Percentiles rank a stretch among this genome's conserved stretches.
phyloP scores from a whole-genome alignment of 768 basidiomycete genomes.

The Jaapia argillacea region DNA sequence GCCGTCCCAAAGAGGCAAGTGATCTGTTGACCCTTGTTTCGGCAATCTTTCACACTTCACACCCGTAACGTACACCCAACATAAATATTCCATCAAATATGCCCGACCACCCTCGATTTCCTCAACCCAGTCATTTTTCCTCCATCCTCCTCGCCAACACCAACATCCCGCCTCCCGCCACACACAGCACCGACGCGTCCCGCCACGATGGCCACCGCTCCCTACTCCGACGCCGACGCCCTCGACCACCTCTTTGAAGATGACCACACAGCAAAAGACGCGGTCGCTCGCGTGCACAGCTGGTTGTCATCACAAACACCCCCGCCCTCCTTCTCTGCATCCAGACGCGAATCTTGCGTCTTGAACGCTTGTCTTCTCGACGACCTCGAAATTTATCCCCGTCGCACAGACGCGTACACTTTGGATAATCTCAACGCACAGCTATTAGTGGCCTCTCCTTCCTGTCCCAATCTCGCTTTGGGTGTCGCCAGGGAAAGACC shows the following conservation, averaged over 20 bases:
- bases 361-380: too few relatives aligned
- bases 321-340: neutral
- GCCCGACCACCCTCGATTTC: too few relatives aligned
- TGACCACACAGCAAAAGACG: neutral
- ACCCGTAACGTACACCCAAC: too few relatives aligned
- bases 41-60: too few relatives aligned
- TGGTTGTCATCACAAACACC: neutral
- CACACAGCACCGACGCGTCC: neutral
- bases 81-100: too few relatives aligned
- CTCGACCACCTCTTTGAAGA: neutral
- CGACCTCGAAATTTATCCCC: neutral
- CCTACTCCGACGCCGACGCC: neutral
- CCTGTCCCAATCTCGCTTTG: neutral
- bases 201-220: neutral
- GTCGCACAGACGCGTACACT: neutral
- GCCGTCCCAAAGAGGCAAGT: too few relatives aligned
- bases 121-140: neutral
- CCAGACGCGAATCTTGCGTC: neutral
- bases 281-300: neutral
- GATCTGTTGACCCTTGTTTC: too few relatives aligned
- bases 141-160: neutral
- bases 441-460: neutral
- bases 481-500: neutral
- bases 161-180: neutral
- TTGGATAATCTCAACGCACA: neutral